Evolutionary conservation across 176 grass and related monocot species (phyloP).

Genomic region (Melocanna baccifera): DNA sequence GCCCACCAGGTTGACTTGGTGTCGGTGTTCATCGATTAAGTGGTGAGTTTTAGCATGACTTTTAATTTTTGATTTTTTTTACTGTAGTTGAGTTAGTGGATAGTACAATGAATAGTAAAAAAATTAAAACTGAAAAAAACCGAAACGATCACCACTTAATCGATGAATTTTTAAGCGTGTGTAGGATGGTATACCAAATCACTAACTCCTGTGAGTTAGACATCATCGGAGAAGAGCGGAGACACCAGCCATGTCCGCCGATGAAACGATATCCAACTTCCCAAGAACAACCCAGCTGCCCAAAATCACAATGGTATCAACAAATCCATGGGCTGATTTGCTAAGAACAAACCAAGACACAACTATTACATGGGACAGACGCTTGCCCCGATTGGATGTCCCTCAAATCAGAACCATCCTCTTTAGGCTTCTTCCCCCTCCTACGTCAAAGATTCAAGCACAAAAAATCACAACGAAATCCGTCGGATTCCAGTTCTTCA

Average conservation of each 20-base stretch:
- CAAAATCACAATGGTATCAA: background rate
- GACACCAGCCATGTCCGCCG: conserved; percentile 24
- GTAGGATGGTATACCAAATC: background rate
- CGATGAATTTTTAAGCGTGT: too few species aligned
- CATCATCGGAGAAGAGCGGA: background rate
- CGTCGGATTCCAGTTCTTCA: background rate
- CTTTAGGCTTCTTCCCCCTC: background rate
- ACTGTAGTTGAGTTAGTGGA: too few species aligned
- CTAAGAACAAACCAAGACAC: background rate
- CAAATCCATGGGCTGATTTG: background rate
- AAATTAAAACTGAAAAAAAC: too few species aligned
- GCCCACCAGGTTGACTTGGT: too few species aligned
- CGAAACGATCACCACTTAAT: too few species aligned
- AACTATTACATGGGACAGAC: background rate
- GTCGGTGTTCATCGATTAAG: too few species aligned
- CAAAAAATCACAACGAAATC: background rate
- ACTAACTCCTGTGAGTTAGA: conserved; percentile 16
- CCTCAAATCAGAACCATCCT: conserved; percentile 17
- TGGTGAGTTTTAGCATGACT: too few species aligned
- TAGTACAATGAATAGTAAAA: too few species aligned
- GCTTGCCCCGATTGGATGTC: conserved; percentile 38
- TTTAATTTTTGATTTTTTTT: too few species aligned
- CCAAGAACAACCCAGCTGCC: conserved; percentile 37
- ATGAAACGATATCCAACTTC: conserved; percentile 16
- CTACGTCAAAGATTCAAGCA: background rate